A percentile compares a stretch with the other conserved stretches of the same genome.
phyloP scores from a whole-genome alignment of 257 asterid genomes.

The Solanum peruvianum region DNA sequence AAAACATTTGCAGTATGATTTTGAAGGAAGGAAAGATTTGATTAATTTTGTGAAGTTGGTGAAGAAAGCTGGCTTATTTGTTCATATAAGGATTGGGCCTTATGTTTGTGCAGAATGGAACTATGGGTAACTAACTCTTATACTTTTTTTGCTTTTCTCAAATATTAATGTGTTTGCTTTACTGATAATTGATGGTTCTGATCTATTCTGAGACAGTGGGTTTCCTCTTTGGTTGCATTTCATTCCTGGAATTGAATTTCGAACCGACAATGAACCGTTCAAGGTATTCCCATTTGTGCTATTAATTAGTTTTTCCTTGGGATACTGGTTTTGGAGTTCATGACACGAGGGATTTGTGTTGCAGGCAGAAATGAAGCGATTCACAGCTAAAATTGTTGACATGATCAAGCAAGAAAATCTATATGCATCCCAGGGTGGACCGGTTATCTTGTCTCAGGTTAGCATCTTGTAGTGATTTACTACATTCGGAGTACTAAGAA shows the following conservation, averaged over 20 bases:
- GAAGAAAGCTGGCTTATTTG: slow-evolving; percentile 56
- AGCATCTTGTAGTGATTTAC: not conserved
- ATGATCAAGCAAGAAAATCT: slow-evolving; percentile 75
- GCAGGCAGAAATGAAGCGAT: slow-evolving; percentile 86
- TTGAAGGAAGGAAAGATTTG: slow-evolving; percentile 74
- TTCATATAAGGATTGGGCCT: slow-evolving; percentile 75
- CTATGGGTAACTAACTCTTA: slow-evolving; percentile 44
- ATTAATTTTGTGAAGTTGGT: slow-evolving; percentile 67
- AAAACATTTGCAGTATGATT: slow-evolving; percentile 52
- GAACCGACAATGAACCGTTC: slow-evolving; percentile 72
- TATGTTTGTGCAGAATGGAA: slow-evolving; percentile 94
- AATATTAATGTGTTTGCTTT: not conserved
- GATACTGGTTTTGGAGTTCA: not conserved
- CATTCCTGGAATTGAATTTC: slow-evolving; percentile 62
- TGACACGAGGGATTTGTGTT: not conserved
- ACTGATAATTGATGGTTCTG: not conserved
- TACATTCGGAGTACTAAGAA: not conserved
- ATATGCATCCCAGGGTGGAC: slow-evolving; percentile 90
- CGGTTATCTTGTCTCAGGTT: slow-evolving; percentile 87
- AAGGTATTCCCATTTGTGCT: slow-evolving; percentile 30
- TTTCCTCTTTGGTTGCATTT: slow-evolving; percentile 95
- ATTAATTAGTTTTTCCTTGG: not conserved
- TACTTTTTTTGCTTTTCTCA: not conserved
- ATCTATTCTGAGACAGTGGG: slow-evolving; percentile 44
- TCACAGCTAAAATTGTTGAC: slow-evolving; percentile 75